Percentiles rank a stretch among this genome's conserved stretches.
phyloP scores from a whole-genome alignment of 2,329 filamentous ascomycete species.

The Aspergillus persii region DNA sequence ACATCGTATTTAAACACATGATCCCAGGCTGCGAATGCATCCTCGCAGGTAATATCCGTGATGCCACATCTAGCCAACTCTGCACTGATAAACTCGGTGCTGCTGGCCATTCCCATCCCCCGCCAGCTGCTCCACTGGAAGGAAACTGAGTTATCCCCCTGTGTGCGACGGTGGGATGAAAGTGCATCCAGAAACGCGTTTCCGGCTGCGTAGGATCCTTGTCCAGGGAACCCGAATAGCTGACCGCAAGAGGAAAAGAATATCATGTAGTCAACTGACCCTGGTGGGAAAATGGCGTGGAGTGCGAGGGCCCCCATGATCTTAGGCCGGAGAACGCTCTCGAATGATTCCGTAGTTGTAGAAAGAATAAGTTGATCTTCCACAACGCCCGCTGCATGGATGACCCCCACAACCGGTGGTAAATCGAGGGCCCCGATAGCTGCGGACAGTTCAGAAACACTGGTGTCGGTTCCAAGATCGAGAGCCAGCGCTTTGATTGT shows the following conservation, averaged over 20 bases:
- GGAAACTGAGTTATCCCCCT: conserved; percentile 42
- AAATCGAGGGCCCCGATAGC: conserved; percentile 23
- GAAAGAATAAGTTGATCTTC: conserved; percentile 38
- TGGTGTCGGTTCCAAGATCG: conserved; percentile 32
- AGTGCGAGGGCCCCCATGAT: conserved; percentile 19
- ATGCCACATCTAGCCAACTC: conserved; percentile 45
- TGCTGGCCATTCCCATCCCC: conserved; percentile 39
- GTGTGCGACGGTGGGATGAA: conserved; percentile 26
- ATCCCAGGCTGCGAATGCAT: conserved; percentile 46
- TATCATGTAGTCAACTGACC: conserved; percentile 30
- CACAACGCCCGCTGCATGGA: conserved; percentile 43
- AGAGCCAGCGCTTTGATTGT: conserved; percentile 33
- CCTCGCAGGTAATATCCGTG: conserved; percentile 41
- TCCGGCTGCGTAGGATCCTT: conserved; percentile 27
- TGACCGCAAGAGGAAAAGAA: conserved; percentile 34
- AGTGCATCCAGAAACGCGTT: conserved; percentile 37
- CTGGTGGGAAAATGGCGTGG: conserved; percentile 28
- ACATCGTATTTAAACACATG: conserved; percentile 35
- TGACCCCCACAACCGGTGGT: conserved; percentile 41
- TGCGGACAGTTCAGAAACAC: conserved; percentile 17
- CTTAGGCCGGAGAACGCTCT: conserved; percentile 36
- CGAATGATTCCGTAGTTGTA: conserved; percentile 19
- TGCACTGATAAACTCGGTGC: conserved; percentile 39
- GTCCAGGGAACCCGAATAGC: conserved; percentile 30
- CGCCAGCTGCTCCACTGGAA: conserved; percentile 48